These are phyloP conservation scores for Ilyonectria destructans DNA, from an alignment of 2,329 filamentous ascomycete species.

Conservation along the genomic window DNA sequence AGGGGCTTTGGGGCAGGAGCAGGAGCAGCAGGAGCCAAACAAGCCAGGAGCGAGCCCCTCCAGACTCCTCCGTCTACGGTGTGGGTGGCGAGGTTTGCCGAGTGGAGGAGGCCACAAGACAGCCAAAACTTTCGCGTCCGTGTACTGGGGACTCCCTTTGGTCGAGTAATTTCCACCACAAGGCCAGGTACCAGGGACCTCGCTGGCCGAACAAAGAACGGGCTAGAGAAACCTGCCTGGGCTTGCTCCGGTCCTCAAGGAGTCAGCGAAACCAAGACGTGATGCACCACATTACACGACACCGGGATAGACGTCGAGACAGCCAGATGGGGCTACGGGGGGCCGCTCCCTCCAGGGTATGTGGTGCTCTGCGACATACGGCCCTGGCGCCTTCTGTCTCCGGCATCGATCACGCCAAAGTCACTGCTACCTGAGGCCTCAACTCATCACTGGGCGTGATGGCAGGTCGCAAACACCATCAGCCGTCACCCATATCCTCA, in stretches of 20 bases:
- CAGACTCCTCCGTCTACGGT: constrained; percentile 11
- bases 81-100: constrained; percentile 28
- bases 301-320: constrained; percentile 8
- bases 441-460: not conserved
- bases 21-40: not conserved
- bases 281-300: constrained; percentile 11
- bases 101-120: constrained; percentile 18
- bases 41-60: constrained; percentile 9
- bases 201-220: constrained; percentile 3
- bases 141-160: constrained; percentile 18
- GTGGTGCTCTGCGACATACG: not conserved
- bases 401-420: constrained; percentile 22
- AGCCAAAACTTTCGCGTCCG: constrained; percentile 17
- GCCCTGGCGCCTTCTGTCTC: not conserved
- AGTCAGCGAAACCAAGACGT: constrained; percentile 20
- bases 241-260: constrained; percentile 16
- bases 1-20: constrained; percentile 11
- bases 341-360: constrained; percentile 6
- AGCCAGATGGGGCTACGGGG: constrained; percentile 5
- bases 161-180: constrained; percentile 10
- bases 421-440: constrained; percentile 11
- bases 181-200: constrained; percentile 22
- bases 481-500: constrained; percentile 17
- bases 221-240: constrained; percentile 6
- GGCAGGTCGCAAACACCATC: constrained; percentile 22